Percentiles rank a stretch among this genome's conserved stretches.
phyloP scores from a whole-genome alignment of 371 early-diverging fungal genomes.

The Phascolomyces articulosus region DNA sequence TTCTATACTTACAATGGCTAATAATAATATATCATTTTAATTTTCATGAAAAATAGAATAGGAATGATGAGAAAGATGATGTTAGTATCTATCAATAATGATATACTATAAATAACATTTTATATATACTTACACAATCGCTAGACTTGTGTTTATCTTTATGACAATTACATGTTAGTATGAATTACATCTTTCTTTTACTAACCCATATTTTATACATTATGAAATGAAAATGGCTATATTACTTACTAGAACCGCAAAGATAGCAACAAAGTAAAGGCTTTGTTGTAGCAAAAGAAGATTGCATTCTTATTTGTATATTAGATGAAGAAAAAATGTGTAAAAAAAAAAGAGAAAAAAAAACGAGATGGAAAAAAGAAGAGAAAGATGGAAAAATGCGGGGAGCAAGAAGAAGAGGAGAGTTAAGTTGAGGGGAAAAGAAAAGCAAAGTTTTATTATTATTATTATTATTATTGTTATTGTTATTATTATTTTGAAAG shows the following conservation, averaged over 20 bases:
- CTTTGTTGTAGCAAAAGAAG: background rate
- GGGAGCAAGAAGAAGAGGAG: background rate
- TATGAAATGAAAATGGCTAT: too few relatives aligned
- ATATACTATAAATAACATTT: too few relatives aligned
- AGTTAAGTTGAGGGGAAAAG: too few relatives aligned
- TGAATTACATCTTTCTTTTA: too few relatives aligned
- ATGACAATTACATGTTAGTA: too few relatives aligned
- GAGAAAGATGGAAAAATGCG: background rate
- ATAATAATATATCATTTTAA: too few relatives aligned
- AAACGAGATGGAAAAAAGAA: background rate
- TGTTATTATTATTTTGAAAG: background rate
- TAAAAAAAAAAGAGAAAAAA: background rate
- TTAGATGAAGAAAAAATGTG: background rate
- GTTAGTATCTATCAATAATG: too few relatives aligned
- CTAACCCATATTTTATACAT: too few relatives aligned
- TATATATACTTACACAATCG: conserved; percentile 13
- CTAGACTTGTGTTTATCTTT: conserved; percentile 18
- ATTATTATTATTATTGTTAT: background rate
- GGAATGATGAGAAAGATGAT: too few relatives aligned
- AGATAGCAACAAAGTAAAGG: conserved; percentile 9
- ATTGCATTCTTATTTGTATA: background rate
- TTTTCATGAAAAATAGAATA: too few relatives aligned
- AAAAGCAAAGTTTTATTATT: background rate
- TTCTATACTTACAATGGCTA: too few relatives aligned
- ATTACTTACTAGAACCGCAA: conserved; percentile 12